These are phyloP conservation scores for Inonotus hispidus DNA, from an alignment of 1,284 basidiomycete species.

Conservation along the genomic window DNA sequence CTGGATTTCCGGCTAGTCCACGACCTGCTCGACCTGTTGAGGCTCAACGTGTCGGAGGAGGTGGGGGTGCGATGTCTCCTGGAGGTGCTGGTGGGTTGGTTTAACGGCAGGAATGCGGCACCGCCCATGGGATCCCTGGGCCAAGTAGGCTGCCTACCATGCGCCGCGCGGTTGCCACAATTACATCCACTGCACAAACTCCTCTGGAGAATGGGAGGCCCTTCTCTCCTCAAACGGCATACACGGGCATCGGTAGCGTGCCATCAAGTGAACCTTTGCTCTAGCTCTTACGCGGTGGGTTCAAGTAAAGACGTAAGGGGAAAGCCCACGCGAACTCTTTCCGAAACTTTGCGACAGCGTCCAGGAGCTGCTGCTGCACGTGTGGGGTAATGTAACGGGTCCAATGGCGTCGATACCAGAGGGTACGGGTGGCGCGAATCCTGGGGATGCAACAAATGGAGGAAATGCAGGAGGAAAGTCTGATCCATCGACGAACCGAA, in stretches of 20 bases:
- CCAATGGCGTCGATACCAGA: not conserved
- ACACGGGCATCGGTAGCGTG: conserved; percentile 1
- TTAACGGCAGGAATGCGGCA: not conserved
- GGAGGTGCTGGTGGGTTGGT: not conserved
- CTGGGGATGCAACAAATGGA: conserved; percentile 20
- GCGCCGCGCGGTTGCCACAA: conserved; percentile 21
- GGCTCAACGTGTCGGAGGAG: not conserved
- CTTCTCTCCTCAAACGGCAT: not conserved
- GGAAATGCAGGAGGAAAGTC: conserved; percentile 29
- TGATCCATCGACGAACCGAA: conserved; percentile 41
- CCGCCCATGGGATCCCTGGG: conserved; percentile 17
- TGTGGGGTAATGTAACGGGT: conserved; percentile 20
- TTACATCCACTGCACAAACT: conserved; percentile 23
- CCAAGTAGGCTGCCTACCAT: conserved; percentile 8
- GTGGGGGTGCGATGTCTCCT: not conserved
- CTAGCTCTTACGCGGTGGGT: not conserved
- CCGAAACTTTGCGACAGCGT: conserved; percentile 1
- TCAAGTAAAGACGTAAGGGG: not conserved
- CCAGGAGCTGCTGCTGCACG: not conserved
- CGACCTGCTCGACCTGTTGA: too few relatives aligned
- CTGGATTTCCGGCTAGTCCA: conserved; percentile 10
- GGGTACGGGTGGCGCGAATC: too few relatives aligned
- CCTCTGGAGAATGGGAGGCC: conserved; percentile 13
- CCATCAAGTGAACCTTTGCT: conserved; percentile 10
- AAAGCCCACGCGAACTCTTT: conserved; percentile 10